phyloP scores from a whole-genome alignment of 192 early-diverging fungal species.

The Phycomyces nitens region DNA sequence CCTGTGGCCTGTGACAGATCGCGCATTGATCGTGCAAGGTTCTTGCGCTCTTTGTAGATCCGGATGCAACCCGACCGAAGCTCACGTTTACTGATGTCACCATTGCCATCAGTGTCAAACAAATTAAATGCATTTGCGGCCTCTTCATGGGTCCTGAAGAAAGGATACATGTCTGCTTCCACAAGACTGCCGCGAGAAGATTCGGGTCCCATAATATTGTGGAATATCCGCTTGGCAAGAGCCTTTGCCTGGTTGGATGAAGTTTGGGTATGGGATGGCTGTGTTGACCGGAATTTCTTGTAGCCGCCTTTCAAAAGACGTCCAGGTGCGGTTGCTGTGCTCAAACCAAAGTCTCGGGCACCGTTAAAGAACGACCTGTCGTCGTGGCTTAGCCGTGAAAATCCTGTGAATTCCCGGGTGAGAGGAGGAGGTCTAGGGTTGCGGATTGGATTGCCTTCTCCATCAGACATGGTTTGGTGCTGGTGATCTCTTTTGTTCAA shows the following conservation, averaged over 20 bases:
- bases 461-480: not conserved
- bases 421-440: not conserved
- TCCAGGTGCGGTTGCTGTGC: conserved; percentile 3
- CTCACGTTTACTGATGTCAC: conserved; percentile 78
- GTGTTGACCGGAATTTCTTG: conserved; percentile 1
- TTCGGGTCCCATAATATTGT: conserved; percentile 19
- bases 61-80: conserved; percentile 72
- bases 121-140: conserved; percentile 82
- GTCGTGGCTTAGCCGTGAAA: conserved; percentile 14
- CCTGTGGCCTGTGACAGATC: conserved; percentile 85
- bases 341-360: conserved; percentile 9
- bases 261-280: not conserved
- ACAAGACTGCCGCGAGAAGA: conserved; percentile 56
- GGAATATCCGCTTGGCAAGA: conserved; percentile 31
- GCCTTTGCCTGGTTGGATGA: conserved; percentile 29
- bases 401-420: conserved; percentile 12
- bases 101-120: conserved; percentile 87
- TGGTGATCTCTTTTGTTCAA: not conserved
- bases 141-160: conserved; percentile 67
- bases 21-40: conserved; percentile 65
- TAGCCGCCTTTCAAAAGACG: conserved; percentile 17
- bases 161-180: conserved; percentile 69
- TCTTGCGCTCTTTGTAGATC: conserved; percentile 78
- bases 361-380: conserved; percentile 12
- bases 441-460: no score